A percentile compares a stretch with the other conserved stretches of the same genome.
Evolutionary conservation across 2,329 filamentous ascomycete species (phyloP).

Genomic region (Hypoxylon sp.): DNA sequence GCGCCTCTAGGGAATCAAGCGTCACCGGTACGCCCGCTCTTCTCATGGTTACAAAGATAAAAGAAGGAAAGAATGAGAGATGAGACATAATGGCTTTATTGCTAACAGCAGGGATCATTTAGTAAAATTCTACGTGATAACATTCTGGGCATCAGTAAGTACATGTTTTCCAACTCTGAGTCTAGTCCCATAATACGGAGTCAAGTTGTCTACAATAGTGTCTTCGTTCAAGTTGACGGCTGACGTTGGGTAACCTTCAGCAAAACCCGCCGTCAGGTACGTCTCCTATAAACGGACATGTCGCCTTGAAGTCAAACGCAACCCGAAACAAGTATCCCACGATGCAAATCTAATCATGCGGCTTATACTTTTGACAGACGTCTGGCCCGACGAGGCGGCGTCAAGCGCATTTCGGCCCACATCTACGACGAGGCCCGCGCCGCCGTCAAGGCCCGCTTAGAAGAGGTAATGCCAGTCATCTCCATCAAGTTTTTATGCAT

Average conservation of each 20-base stretch:
- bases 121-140: slow-evolving; percentile 47
- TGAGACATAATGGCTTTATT: background rate
- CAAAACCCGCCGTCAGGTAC: slow-evolving; percentile 63
- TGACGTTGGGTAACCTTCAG: slow-evolving; percentile 45
- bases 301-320: background rate
- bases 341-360: slow-evolving; percentile 14
- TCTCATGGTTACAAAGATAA: no score
- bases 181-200: background rate
- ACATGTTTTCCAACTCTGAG: background rate
- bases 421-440: slow-evolving; percentile 71
- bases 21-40: slow-evolving; percentile 37
- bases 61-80: no score
- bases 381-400: slow-evolving; percentile 76
- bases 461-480: slow-evolving; percentile 50
- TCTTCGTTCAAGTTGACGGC: slow-evolving; percentile 7
- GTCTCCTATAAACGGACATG: slow-evolving; percentile 22
- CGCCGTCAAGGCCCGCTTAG: slow-evolving; percentile 59
- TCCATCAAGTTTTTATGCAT: slow-evolving; percentile 13
- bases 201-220: background rate
- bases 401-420: slow-evolving; percentile 71
- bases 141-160: slow-evolving; percentile 46
- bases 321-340: background rate
- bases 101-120: slow-evolving; percentile 13
- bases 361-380: slow-evolving; percentile 56
- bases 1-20: slow-evolving; percentile 36